Conservation (phyloP, 2,329 filamentous ascomycete genomes). For the Calonectria fujianensis region DNA sequence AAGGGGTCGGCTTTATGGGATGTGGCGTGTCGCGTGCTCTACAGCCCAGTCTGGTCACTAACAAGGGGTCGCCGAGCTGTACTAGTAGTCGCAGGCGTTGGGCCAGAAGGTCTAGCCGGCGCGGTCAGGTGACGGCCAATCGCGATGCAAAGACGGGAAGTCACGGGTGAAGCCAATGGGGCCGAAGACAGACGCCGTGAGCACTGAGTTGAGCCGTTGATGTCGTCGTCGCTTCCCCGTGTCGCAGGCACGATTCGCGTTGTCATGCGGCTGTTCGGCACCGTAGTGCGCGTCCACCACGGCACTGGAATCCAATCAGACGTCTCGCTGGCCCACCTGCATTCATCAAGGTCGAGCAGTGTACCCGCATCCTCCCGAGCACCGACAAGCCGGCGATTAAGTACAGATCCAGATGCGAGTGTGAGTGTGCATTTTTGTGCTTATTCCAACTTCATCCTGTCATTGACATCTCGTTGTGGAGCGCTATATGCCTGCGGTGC, state of each 20-base stretch:
- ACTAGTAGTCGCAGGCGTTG: constrained; percentile 5
- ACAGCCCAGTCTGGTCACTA: constrained; percentile 9
- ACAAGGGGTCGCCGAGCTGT: constrained; percentile 14
- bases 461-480: background rate
- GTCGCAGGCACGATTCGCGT: background rate
- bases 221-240: background rate
- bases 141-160: background rate
- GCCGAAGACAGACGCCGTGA: background rate
- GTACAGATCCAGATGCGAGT: background rate
- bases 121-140: background rate
- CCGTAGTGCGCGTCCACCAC: constrained; percentile 27
- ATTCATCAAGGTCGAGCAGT: constrained; percentile 7
- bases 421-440: background rate
- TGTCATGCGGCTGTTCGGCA: constrained; percentile 27
- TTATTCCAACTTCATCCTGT: constrained; percentile 15
- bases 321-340: constrained; percentile 11
- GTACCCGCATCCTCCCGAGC: constrained; percentile 28
- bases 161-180: constrained; percentile 6
- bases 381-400: background rate
- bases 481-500: background rate
- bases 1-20: background rate
- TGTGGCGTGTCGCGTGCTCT: constrained; percentile 29
- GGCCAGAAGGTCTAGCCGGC: background rate
- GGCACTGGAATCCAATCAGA: constrained; percentile 30
- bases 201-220: background rate